These are phyloP conservation scores for Crithidia thermophila DNA, from an alignment of 208 protist genomes.

Conservation along the genomic window DNA sequence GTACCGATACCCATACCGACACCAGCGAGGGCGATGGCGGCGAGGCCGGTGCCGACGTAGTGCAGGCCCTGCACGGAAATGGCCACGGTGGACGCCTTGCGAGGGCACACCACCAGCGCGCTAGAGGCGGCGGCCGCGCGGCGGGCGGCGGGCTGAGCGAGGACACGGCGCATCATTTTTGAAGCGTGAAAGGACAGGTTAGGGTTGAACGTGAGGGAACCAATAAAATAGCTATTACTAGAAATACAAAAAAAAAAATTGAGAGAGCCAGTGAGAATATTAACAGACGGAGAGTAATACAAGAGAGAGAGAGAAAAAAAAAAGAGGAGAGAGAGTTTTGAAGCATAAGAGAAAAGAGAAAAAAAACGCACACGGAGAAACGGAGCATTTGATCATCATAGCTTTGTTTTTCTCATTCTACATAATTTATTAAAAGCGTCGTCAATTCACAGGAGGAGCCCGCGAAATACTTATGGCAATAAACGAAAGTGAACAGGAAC, in stretches of 20 bases:
- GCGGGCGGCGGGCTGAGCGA: conserved; percentile 62
- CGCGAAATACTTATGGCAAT: too few species aligned
- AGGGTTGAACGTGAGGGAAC: neutral
- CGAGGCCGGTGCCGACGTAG: conserved; percentile 92
- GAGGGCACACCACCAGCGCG: conserved; percentile 49
- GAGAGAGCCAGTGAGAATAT: neutral
- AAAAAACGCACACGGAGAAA: neutral
- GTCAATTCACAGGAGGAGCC: too few species aligned
- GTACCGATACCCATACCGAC: conserved; percentile 93
- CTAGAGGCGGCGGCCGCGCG: conserved; percentile 42
- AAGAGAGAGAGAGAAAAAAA: neutral
- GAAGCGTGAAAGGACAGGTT: too few species aligned
- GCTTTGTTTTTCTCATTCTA: neutral
- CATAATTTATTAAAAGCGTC: neutral
- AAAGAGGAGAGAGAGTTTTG: neutral
- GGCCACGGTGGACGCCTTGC: conserved; percentile 82
- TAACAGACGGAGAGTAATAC: neutral
- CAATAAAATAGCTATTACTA: neutral
- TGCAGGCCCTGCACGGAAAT: conserved; percentile 91
- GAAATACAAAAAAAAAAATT: too few species aligned
- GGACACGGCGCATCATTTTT: conserved; percentile 88
- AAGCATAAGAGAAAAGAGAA: neutral
- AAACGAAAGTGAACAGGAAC: conserved; percentile 4
- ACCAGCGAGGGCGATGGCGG: conserved; percentile 90
- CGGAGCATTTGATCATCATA: neutral